Evolutionary conservation across 78 protist genomes (phyloP).

Genomic region (Dictyostelium discoideum): dicty_2.7 NC_007091.3:3648001-3648500

Average conservation of each 20-base stretch:
- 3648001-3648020: slow-evolving; percentile 51
- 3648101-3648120: slow-evolving; percentile 26
- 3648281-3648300: background rate
- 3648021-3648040: slow-evolving; percentile 59
- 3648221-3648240: background rate
- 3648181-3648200: slow-evolving; percentile 54
- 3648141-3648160: slow-evolving; percentile 40
- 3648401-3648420: background rate
- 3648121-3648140: slow-evolving; percentile 10
- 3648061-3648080: slow-evolving; percentile 58
- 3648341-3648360: background rate
- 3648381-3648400: background rate
- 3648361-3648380: slow-evolving; percentile 1
- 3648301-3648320: background rate
- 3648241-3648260: background rate
- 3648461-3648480: background rate
- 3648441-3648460: background rate
- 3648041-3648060: slow-evolving; percentile 34
- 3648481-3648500: background rate
- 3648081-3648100: slow-evolving; percentile 23
- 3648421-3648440: background rate
- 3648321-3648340: background rate
- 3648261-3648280: background rate
- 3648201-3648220: slow-evolving; percentile 33
- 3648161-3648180: slow-evolving; percentile 48